Evolutionary conservation across 2,329 filamentous ascomycete species (phyloP), one percentile per base, ranked within the genome.

Genomic region (Aureobasidium mangrovei): DNA sequence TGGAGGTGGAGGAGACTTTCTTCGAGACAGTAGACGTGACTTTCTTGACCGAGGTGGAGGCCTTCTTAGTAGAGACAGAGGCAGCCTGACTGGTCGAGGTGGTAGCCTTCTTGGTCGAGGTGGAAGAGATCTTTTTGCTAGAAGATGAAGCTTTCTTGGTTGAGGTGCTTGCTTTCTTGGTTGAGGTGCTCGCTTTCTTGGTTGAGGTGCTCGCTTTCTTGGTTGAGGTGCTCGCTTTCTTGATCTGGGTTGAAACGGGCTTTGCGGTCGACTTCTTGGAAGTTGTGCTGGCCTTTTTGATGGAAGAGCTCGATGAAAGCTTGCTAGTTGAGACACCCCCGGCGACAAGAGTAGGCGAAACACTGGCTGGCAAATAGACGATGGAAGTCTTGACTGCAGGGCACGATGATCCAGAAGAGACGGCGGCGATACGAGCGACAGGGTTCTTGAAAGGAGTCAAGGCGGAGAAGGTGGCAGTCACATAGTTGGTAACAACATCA

Each of bases 381-480:
- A 52, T 48, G 24, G 36, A 43, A 8, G 54, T 56, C 40, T 48
- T 56, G 39, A 54, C 42, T 7, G 48, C 48, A 4, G 44, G 24
- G 10, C 44, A 48, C 8, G 53, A 43, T 10, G 52, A 47, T 47
- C 38, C 44, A 32, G 53, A 35, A 6, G 38, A 40, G 27, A 49
- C 10, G 6, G 53, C 44, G 12, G 24, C 38, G 18, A 31, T 32
- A 29, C 44, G 36, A 32, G 41, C 35, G 24, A 45, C 44, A 10
- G 53, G 53, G 7, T 39, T 29, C 12, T 47, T 47, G 31, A 55
- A 48, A 4, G 53, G 53, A 4, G 44, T 24, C 43, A 55, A 38
- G 35, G 53, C 32, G 4, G 57, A 53, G 27, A 47, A 57, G 9
- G 57, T 58, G 3, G 51, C 56, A 3, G 45, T 54, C 5, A 58